phyloP scores from a whole-genome alignment of 805 yeast species.

The Candida tammaniensis region DNA sequence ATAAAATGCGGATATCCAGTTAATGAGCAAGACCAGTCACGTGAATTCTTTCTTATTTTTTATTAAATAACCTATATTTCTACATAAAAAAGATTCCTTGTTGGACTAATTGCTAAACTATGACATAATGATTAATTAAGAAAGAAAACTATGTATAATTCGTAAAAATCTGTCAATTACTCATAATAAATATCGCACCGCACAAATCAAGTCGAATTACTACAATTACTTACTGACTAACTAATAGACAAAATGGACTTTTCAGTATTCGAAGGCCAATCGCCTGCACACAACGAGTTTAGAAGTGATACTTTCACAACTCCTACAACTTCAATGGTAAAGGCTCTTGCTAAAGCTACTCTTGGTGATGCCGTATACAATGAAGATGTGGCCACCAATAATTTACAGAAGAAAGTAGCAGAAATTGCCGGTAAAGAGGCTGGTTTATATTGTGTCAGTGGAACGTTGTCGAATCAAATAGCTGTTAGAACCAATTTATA shows the following conservation, averaged over 20 bases:
- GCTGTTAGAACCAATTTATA: slow-evolving; percentile 70
- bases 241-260: slow-evolving; percentile 11
- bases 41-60: no score
- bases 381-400: slow-evolving; percentile 72
- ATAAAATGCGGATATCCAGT: slow-evolving; percentile 1
- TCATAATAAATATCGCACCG: no score
- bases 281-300: slow-evolving; percentile 38
- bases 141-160: no score
- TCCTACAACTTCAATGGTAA: slow-evolving; percentile 71
- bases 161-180: no score
- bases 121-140: no score
- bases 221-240: no score
- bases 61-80: no score
- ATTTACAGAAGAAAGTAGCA: slow-evolving; percentile 63
- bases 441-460: slow-evolving; percentile 81
- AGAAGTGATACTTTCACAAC: slow-evolving; percentile 82
- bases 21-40: neutral
- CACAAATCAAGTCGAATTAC: no score
- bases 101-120: no score
- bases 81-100: no score
- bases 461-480: slow-evolving; percentile 87
- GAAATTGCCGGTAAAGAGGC: slow-evolving; percentile 74
- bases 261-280: slow-evolving; percentile 13
- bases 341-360: slow-evolving; percentile 51
- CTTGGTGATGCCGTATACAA: slow-evolving; percentile 88